These are phyloP conservation scores for Sugiyamaella boreocaroliniensis DNA, from an alignment of 805 yeast genomes.

Conservation along the genomic window DNA sequence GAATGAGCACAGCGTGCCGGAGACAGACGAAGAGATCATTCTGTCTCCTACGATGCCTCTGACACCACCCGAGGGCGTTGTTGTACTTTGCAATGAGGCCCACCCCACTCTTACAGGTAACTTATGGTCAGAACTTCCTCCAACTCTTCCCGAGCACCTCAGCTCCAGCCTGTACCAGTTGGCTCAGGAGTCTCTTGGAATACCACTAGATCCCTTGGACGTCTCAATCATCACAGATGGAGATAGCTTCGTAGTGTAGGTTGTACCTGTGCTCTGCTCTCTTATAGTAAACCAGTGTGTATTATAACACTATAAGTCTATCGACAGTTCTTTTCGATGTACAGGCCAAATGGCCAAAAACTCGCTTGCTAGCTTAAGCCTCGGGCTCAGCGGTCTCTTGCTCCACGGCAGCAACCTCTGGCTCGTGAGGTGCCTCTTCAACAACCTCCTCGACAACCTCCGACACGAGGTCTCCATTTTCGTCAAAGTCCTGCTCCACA, in stretches of 20 bases:
- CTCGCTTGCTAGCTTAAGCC: not conserved
- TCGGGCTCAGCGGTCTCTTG: not conserved
- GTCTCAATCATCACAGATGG: too few relatives aligned
- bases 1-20: not conserved
- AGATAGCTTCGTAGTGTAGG: too few relatives aligned
- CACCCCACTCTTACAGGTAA: too few relatives aligned
- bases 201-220: too few relatives aligned
- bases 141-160: too few relatives aligned
- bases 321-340: not conserved
- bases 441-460: not conserved
- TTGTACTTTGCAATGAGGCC: not conserved
- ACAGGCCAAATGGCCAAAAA: not conserved
- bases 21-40: not conserved
- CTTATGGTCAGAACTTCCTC: too few relatives aligned
- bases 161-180: too few relatives aligned
- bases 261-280: too few relatives aligned
- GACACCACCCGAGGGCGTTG: not conserved
- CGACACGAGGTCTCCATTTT: slow-evolving; percentile 12
- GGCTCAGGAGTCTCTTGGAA: too few relatives aligned
- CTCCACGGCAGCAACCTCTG: not conserved
- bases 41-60: not conserved
- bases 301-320: not conserved
- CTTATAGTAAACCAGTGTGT: not conserved
- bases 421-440: not conserved
- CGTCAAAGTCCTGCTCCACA: slow-evolving; percentile 8